Conservation (phyloP, 495 filamentous ascomycete genomes). For the Trichocladium antarcticum region DNA sequence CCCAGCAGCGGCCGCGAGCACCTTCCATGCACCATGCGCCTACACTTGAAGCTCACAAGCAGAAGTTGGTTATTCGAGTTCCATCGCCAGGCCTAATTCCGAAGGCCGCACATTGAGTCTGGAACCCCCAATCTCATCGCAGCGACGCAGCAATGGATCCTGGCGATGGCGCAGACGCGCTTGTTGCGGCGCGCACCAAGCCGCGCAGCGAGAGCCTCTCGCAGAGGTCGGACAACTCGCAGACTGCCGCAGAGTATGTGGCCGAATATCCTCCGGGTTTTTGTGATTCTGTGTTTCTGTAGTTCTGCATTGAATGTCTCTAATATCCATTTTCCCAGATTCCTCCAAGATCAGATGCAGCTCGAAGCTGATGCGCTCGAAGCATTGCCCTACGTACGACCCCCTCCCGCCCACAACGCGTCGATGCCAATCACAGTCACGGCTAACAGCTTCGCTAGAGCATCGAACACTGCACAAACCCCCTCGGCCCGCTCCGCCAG, state of each 20-base stretch:
- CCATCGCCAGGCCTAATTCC: background rate
- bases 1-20: no score
- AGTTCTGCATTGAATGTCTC: background rate
- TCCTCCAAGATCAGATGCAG: constrained; percentile 76
- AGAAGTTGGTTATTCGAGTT: background rate
- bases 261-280: no score
- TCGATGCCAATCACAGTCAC: background rate
- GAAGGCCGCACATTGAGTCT: background rate
- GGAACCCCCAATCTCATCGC: background rate
- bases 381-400: constrained; percentile 71
- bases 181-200: constrained; percentile 16
- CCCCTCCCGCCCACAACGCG: background rate
- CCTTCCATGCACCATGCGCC: no score
- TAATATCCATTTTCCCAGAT: constrained; percentile 39
- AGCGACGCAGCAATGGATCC: constrained; percentile 19
- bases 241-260: constrained; percentile 80
- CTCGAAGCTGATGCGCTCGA: constrained; percentile 93
- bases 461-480: constrained; percentile 84
- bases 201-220: constrained; percentile 49
- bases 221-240: constrained; percentile 56
- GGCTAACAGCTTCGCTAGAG: constrained; percentile 41
- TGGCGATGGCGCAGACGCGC: constrained; percentile 16
- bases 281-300: background rate
- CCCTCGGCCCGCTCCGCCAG: constrained; percentile 77
- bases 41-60: no score